Conservation (phyloP, 2,329 filamentous ascomycete species). For the Monosporascus sp. region DNA sequence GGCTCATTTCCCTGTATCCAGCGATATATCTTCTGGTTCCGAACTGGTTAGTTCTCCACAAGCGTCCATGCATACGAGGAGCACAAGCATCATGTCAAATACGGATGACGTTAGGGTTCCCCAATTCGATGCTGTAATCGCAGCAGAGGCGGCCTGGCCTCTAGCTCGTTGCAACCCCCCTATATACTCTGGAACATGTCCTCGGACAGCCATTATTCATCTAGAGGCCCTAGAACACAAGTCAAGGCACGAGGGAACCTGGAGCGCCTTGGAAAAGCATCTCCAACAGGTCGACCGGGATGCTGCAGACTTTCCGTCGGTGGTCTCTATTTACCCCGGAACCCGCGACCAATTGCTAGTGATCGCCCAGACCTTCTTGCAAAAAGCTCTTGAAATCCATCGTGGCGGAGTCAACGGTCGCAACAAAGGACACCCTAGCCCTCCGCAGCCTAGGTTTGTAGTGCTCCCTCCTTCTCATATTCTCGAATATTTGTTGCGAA, state of each 20-base stretch:
- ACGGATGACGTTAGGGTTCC: constrained; percentile 32
- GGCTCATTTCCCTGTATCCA: constrained; percentile 33
- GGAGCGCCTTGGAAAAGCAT: constrained; percentile 39
- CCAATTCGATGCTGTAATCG: constrained; percentile 43
- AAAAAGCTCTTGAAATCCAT: constrained; percentile 66
- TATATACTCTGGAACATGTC: constrained; percentile 39
- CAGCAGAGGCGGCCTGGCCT: constrained; percentile 46
- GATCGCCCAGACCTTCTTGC: constrained; percentile 64
- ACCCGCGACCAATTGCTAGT: constrained; percentile 66
- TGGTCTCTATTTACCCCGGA: constrained; percentile 39
- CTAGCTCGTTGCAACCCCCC: constrained; percentile 45
- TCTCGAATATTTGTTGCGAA: constrained; percentile 61
- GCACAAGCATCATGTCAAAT: constrained; percentile 41
- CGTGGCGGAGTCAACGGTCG: constrained; percentile 41
- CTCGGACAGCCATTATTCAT: constrained; percentile 45
- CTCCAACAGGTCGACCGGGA: constrained; percentile 33
- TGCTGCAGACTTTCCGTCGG: constrained; percentile 32
- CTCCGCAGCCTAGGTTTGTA: constrained; percentile 55
- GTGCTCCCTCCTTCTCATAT: constrained; percentile 61
- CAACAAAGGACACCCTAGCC: constrained; percentile 38
- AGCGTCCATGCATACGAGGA: constrained; percentile 40
- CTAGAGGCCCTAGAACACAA: constrained; percentile 46
- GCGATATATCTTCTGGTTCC: constrained; percentile 36
- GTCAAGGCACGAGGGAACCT: constrained; percentile 42
- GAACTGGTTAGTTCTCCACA: constrained; percentile 39